A percentile compares a stretch with the other conserved stretches of the same genome.
phyloP scores from a whole-genome alignment of 2,329 filamentous ascomycete species.

The Neonectria neomacrospora region DNA sequence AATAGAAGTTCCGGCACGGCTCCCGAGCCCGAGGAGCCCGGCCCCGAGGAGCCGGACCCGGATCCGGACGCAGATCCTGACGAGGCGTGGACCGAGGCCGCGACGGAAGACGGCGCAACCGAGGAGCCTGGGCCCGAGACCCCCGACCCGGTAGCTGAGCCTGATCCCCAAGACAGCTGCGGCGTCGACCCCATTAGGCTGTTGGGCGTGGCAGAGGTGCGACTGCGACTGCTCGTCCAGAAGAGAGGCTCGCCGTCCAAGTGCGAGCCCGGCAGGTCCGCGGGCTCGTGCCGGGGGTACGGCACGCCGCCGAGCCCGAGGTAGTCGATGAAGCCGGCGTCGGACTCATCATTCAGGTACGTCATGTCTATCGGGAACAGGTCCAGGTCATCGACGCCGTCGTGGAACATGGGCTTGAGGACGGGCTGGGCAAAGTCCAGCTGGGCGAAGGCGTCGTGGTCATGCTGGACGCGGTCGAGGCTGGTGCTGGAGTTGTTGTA shows the following conservation, averaged over 20 bases:
- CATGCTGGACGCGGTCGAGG: neutral
- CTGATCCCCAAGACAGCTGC: constrained; percentile 7
- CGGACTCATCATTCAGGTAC: constrained; percentile 23
- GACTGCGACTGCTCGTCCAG: neutral
- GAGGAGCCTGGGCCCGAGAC: neutral
- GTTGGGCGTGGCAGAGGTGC: neutral
- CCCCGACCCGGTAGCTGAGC: constrained; percentile 6
- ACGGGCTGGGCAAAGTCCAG: constrained; percentile 5
- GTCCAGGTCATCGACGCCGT: constrained; percentile 8
- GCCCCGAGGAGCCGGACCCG: neutral
- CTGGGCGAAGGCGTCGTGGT: constrained; percentile 17
- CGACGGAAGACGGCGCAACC: neutral
- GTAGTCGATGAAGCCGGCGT: constrained; percentile 15
- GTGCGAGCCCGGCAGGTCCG: neutral
- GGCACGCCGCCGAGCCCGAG: neutral
- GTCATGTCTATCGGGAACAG: constrained; percentile 15
- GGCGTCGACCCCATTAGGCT: constrained; percentile 9
- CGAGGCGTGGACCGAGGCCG: neutral
- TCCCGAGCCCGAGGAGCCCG: neutral
- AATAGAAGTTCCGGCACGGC: neutral
- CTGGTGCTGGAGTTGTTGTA: constrained; percentile 26
- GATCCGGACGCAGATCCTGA: neutral
- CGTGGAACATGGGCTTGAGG: constrained; percentile 16
- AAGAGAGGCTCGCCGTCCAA: constrained; percentile 2
- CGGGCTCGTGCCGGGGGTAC: neutral